Evolutionary conservation across 768 basidiomycete genomes (phyloP).

Genomic region (Inosperma sp.): DNA sequence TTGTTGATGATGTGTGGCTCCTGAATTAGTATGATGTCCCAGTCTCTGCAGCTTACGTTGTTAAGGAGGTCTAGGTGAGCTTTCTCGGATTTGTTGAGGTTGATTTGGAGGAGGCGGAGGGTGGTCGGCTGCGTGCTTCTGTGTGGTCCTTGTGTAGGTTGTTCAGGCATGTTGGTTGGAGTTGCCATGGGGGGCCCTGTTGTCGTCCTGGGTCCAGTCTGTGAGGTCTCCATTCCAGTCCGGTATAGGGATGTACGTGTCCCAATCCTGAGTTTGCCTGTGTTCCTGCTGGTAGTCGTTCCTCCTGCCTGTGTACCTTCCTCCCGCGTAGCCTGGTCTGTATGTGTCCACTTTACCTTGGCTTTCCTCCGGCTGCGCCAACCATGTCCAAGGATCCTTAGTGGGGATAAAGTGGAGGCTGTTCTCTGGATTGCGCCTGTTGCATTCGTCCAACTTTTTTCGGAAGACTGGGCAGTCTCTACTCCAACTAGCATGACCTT

Average conservation of each 20-base stretch:
- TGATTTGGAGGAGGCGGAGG: conserved; percentile 13
- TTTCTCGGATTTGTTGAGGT: no score
- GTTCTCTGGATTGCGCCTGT: not conserved
- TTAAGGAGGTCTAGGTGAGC: conserved; percentile 17
- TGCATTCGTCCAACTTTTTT: not conserved
- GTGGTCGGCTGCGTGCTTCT: not conserved
- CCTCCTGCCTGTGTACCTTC: no score
- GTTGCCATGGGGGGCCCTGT: no score
- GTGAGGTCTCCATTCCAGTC: no score
- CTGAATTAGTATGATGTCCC: conserved; percentile 18
- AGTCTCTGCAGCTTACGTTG: not conserved
- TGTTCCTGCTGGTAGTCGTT: no score
- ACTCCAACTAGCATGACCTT: not conserved
- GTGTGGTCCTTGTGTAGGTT: no score
- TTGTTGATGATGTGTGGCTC: conserved; percentile 14
- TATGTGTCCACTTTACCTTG: not conserved
- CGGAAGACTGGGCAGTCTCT: not conserved
- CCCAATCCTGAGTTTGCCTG: no score
- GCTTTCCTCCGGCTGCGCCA: not conserved
- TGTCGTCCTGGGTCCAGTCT: no score
- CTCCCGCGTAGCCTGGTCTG: no score
- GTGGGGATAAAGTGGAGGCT: not conserved
- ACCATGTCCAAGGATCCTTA: not conserved
- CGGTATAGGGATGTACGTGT: no score
- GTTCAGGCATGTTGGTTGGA: no score